Base-by-base conservation (phyloP, 1,139 yeast genomes). In the Casaregolazyma lundiana region DNA sequence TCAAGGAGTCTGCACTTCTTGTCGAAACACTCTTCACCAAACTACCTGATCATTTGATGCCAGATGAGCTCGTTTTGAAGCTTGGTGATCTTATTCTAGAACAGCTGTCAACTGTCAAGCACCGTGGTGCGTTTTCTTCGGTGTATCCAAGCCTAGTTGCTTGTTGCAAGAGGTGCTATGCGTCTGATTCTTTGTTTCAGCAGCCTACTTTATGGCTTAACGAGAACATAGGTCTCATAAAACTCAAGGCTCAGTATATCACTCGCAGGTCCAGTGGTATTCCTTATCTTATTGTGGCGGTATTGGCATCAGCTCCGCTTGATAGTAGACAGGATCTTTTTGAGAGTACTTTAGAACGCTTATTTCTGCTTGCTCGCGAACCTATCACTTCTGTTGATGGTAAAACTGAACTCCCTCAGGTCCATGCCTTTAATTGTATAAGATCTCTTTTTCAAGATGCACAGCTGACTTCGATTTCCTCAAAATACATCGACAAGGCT, bases 201-300 rank as follows among this genome's bases (percentile, higher is more conserved):
- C 71, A 68, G 45, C 77, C 90, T 39, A 51, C 61, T 34, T 46
- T 54, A 11, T 84, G 95, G 92, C 63, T 88, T 3, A 59, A 70
- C 16, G 67, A 70, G 8, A 82, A 77, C 53, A 59, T 89, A 18
- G 60, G 64, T 1, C 60, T 79, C 22, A 72, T 89, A 32, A 75
- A 75, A 52, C 68, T 71, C 1, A 79, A 77, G 55, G 71, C 83
- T 0, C 90, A 86, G 56, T 72, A 75, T 45, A 83, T 90, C 45
- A 85, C 95, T 0, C 75, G 97, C 62, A 71, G 97, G 56, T 89
- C 97, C 1, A 97, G 96, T 1, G 97, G 97, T 0, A 65, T 92
- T 18, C 97, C 97, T 1, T 83, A 70, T 56, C 68, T 90, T 43
- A 72, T 90, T 13, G 78, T 92, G 1, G 94, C 87, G 0, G 75